Evolutionary conservation across 768 basidiomycete genomes (phyloP).

Genomic region (Tulasnella calospora): DNA sequence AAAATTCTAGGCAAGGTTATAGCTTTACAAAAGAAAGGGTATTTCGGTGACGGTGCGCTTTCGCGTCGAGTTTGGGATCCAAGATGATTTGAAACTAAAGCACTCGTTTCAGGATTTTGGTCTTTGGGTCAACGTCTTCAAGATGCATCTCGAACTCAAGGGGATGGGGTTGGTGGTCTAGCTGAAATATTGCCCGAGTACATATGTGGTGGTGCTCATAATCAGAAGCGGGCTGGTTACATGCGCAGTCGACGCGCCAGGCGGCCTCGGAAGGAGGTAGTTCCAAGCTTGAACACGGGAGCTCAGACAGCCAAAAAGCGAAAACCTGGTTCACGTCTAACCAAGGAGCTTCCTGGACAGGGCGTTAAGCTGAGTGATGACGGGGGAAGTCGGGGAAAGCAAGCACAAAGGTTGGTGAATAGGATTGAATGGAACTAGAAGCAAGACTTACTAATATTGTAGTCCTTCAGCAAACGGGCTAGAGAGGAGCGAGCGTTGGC

Average conservation of each 20-base stretch:
- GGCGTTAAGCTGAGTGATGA: slow-evolving; percentile 45
- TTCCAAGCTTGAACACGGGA: slow-evolving; percentile 55
- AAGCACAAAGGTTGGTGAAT: slow-evolving; percentile 53
- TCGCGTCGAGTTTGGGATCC: neutral
- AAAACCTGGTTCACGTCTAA: slow-evolving; percentile 67
- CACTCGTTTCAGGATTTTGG: slow-evolving; percentile 59
- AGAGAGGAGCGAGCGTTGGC: slow-evolving; percentile 73
- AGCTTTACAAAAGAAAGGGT: slow-evolving; percentile 65
- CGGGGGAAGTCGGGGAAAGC: slow-evolving; percentile 46
- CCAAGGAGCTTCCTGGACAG: slow-evolving; percentile 40
- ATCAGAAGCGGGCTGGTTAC: slow-evolving; percentile 60
- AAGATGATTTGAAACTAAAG: slow-evolving; percentile 6
- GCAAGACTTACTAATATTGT: neutral
- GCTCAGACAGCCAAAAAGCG: slow-evolving; percentile 60
- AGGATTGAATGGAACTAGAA: slow-evolving; percentile 17
- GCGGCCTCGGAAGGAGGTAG: slow-evolving; percentile 40
- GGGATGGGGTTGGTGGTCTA: slow-evolving; percentile 10
- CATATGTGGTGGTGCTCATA: slow-evolving; percentile 34
- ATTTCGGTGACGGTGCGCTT: slow-evolving; percentile 71
- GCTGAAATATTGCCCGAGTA: slow-evolving; percentile 38
- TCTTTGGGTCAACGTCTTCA: slow-evolving; percentile 66
- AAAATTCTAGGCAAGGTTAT: slow-evolving; percentile 50
- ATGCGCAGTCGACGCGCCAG: slow-evolving; percentile 55
- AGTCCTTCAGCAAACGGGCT: slow-evolving; percentile 58
- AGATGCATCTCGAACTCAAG: slow-evolving; percentile 52